These are phyloP conservation scores for Coffea humblotiana DNA, from an alignment of 305 asterid genomes.

Conservation along the genomic window DNA sequence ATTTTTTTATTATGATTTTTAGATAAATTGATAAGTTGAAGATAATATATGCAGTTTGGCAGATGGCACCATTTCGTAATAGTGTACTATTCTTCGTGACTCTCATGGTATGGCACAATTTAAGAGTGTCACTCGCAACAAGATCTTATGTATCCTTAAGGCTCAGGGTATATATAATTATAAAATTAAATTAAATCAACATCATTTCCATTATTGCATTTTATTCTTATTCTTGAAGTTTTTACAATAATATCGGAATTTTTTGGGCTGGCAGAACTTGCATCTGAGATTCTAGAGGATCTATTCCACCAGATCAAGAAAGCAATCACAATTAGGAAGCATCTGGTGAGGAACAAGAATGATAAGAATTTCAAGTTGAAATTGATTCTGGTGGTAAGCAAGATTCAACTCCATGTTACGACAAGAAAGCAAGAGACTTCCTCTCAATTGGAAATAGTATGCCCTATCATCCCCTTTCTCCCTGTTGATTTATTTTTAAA, in stretches of 20 bases:
- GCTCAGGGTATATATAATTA: conserved; percentile 51
- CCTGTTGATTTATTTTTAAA: neutral
- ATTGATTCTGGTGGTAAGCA: conserved; percentile 75
- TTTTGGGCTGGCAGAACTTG: conserved; percentile 48
- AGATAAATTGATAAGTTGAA: conserved; percentile 37
- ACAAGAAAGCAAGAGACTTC: conserved; percentile 94
- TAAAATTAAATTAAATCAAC: too few relatives aligned
- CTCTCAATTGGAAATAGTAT: conserved; percentile 91
- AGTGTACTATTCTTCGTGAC: conserved; percentile 82
- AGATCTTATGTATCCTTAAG: conserved; percentile 76
- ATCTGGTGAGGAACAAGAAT: conserved; percentile 86
- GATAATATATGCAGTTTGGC: conserved; percentile 76
- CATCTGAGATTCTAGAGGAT: conserved; percentile 83
- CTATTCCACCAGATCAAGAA: conserved; percentile 77
- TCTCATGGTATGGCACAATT: conserved; percentile 87
- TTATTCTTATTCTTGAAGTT: too few relatives aligned
- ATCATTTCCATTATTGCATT: neutral
- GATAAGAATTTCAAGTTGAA: conserved; percentile 78
- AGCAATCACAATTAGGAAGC: conserved; percentile 83
- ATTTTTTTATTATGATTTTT: neutral
- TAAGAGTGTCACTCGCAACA: conserved; percentile 78
- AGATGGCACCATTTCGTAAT: conserved; percentile 70
- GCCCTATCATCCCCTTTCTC: neutral
- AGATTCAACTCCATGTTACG: conserved; percentile 84
- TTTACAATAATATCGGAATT: neutral